Conservation (phyloP, 2,329 filamentous ascomycete species). For the Rhytidhysteron rufulum region DNA sequence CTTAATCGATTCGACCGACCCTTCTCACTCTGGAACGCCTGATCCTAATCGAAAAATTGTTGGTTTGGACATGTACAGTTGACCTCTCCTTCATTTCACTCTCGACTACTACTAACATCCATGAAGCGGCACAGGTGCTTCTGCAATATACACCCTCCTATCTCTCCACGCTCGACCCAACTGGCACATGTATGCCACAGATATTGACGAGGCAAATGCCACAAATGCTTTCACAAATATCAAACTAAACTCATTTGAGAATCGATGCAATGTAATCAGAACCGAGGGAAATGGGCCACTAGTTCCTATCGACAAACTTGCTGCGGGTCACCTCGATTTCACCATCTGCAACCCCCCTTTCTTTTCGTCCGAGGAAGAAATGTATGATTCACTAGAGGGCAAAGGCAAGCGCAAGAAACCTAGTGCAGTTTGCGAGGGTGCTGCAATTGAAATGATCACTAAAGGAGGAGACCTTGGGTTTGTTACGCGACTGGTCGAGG, state of each 20-base stretch:
- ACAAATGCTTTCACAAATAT: conserved; percentile 66
- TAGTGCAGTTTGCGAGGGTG: conserved; percentile 71
- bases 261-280: conserved; percentile 61
- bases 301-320: conserved; percentile 53
- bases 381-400: conserved; percentile 57
- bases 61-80: conserved; percentile 70
- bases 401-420: conserved; percentile 64
- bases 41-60: conserved; percentile 50
- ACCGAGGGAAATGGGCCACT: conserved; percentile 55
- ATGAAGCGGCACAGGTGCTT: conserved; percentile 74
- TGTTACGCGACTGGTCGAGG: conserved; percentile 64
- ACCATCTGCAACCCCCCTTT: conserved; percentile 95
- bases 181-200: conserved; percentile 59
- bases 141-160: conserved; percentile 85
- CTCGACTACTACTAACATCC: conserved; percentile 1
- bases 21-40: conserved; percentile 45
- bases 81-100: neutral
- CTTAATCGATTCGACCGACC: conserved; percentile 67
- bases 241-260: conserved; percentile 58
- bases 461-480: conserved; percentile 74
- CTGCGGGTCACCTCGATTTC: conserved; percentile 65
- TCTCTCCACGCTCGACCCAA: conserved; percentile 62
- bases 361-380: conserved; percentile 70
- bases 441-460: conserved; percentile 80
- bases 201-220: conserved; percentile 72